Evolutionary conservation across 352 stramenopile genomes (phyloP).

Genomic region (Pythium grandisporangium): DNA sequence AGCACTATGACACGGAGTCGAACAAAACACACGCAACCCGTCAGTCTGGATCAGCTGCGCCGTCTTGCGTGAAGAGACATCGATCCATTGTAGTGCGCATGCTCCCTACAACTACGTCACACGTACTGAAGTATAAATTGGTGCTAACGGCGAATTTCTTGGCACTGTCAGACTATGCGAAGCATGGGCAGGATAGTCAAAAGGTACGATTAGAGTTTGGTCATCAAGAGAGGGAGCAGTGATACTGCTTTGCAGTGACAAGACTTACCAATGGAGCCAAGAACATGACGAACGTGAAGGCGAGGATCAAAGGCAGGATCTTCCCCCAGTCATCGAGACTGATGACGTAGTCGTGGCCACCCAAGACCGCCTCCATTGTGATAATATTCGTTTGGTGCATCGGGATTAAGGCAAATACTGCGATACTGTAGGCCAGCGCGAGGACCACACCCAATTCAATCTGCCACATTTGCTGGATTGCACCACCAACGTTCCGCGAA

Average conservation of each 20-base stretch:
- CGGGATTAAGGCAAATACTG: constrained; percentile 40
- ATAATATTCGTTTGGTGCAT: constrained; percentile 41
- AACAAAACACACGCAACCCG: too few species aligned
- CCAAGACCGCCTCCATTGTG: constrained; percentile 34
- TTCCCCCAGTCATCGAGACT: constrained; percentile 52
- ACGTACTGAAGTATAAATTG: constrained; percentile 69
- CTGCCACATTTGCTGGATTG: constrained; percentile 61
- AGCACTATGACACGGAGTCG: constrained; percentile 25
- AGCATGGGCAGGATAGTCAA: too few species aligned
- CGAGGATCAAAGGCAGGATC: constrained; percentile 40
- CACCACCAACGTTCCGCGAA: constrained; percentile 43
- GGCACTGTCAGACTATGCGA: constrained; percentile 51
- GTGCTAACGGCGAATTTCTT: constrained; percentile 74
- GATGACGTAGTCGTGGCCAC: constrained; percentile 47
- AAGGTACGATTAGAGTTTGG: too few species aligned
- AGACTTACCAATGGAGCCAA: constrained; percentile 45
- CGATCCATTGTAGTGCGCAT: neutral
- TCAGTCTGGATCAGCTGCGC: too few species aligned
- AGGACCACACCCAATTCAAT: constrained; percentile 57
- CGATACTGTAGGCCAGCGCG: constrained; percentile 67
- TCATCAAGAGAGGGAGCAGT: too few species aligned
- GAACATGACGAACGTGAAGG: constrained; percentile 57
- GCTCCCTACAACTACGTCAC: too few species aligned
- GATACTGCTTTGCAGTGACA: too few species aligned
- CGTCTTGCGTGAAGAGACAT: neutral